Evolutionary conservation across 176 grass and related monocot species (phyloP).

Genomic region (Zea luxurians): DNA sequence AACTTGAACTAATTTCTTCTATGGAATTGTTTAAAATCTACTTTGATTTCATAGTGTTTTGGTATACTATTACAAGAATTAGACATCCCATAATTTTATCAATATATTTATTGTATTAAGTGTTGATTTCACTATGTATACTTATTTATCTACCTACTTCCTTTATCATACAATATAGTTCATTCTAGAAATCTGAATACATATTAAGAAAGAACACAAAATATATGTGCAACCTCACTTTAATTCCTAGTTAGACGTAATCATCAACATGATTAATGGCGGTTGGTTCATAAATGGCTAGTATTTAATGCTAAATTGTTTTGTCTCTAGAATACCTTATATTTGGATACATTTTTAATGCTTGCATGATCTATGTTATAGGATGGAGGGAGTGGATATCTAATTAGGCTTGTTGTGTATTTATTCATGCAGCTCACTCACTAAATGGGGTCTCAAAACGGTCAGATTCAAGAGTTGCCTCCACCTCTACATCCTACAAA

Average conservation of each 20-base stretch:
- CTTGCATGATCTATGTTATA: neutral
- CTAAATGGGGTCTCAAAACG: neutral
- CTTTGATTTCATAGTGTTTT: neutral
- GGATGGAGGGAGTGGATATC: neutral
- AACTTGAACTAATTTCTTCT: neutral
- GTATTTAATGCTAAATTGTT: neutral
- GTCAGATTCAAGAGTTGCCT: neutral
- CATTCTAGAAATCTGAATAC: neutral
- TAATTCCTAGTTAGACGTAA: neutral
- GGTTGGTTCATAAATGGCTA: neutral
- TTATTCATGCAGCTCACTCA: neutral
- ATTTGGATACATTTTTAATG: neutral
- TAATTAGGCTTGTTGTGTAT: neutral
- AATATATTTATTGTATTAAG: neutral
- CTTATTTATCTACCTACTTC: neutral
- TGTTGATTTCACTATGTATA: neutral
- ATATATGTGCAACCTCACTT: neutral
- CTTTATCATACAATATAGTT: neutral
- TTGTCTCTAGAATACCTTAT: neutral
- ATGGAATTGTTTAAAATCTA: neutral
- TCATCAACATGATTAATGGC: neutral
- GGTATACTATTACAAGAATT: neutral
- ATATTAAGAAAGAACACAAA: neutral
- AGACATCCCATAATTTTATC: neutral
- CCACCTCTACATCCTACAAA: neutral